Conservation (phyloP, 805 yeast genomes). For the Debaryomyces prosopidis region DNA sequence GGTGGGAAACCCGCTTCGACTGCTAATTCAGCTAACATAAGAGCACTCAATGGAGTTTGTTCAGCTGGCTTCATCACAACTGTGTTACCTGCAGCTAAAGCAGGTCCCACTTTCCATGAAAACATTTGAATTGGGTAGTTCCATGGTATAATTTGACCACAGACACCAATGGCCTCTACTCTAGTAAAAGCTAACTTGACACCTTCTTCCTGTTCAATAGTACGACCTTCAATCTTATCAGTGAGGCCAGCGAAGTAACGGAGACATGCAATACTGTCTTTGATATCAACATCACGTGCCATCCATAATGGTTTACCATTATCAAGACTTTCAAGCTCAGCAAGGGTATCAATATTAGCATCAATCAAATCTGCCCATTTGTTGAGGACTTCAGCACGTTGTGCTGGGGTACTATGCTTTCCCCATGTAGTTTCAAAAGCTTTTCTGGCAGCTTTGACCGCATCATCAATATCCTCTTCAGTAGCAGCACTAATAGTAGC, state of each 20-base stretch:
- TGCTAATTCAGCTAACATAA: constrained; percentile 42
- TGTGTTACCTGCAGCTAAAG: constrained; percentile 49
- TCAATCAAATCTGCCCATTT: constrained; percentile 53
- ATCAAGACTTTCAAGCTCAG: constrained; percentile 59
- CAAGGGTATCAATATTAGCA: constrained; percentile 48
- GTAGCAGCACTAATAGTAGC: constrained; percentile 53
- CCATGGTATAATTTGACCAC: constrained; percentile 54
- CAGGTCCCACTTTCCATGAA: constrained; percentile 49
- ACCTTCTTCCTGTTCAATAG: constrained; percentile 54
- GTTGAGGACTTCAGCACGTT: constrained; percentile 45
- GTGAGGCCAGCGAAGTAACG: constrained; percentile 76
- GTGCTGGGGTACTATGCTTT: constrained; percentile 39
- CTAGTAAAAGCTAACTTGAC: constrained; percentile 46
- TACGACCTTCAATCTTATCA: constrained; percentile 64
- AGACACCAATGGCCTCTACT: constrained; percentile 45
- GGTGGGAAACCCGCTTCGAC: constrained; percentile 46
- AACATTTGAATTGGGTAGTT: constrained; percentile 52
- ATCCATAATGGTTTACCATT: constrained; percentile 55
- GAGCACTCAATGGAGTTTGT: constrained; percentile 49
- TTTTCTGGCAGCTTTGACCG: constrained; percentile 52
- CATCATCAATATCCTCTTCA: constrained; percentile 53
- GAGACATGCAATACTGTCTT: constrained; percentile 54
- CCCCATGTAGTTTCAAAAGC: constrained; percentile 54
- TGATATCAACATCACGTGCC: constrained; percentile 57
- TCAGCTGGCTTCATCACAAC: constrained; percentile 50